Conservation (phyloP, 2,329 filamentous ascomycete genomes). For the Thielaviopsis populi region DNA sequence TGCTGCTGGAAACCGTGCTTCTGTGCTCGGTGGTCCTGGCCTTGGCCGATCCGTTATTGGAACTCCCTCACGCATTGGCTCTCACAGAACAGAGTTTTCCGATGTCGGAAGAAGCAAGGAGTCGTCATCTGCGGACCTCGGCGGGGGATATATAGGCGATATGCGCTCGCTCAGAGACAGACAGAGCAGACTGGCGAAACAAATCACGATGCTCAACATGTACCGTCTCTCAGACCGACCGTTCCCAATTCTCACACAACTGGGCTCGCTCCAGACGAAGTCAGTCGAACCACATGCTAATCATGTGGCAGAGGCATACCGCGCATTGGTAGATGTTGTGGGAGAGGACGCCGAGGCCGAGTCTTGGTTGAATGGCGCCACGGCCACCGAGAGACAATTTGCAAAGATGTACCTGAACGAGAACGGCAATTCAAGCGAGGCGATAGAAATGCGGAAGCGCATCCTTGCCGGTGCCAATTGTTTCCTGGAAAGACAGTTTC, state of each 20-base stretch:
- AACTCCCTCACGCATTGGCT: conserved; percentile 52
- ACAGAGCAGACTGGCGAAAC: conserved; percentile 64
- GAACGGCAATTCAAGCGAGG: conserved; percentile 45
- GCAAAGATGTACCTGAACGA: conserved; percentile 64
- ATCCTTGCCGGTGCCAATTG: conserved; percentile 66
- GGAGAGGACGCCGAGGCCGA: conserved; percentile 51
- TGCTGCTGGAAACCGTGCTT: conserved; percentile 30
- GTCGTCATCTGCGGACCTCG: conserved; percentile 22
- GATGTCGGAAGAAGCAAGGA: conserved; percentile 48
- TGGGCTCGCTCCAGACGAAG: conserved; percentile 57
- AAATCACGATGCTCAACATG: conserved; percentile 64
- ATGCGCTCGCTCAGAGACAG: conserved; percentile 70
- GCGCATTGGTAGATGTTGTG: conserved; percentile 64
- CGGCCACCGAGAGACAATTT: conserved; percentile 62
- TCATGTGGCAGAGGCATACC: conserved; percentile 69
- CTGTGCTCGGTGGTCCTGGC: conserved; percentile 42
- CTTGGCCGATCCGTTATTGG: conserved; percentile 80
- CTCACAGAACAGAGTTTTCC: conserved; percentile 49
- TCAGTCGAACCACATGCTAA: conserved; percentile 55
- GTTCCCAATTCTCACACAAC: conserved; percentile 61
- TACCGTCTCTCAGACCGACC: conserved; percentile 49
- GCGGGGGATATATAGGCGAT: conserved; percentile 42
- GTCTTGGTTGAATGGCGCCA: conserved; percentile 43
- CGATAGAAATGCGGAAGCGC: conserved; percentile 55
- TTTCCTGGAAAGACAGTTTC: conserved; percentile 71